Base-by-base conservation (phyloP, 768 basidiomycete species). In the Auricularia cornea region DNA sequence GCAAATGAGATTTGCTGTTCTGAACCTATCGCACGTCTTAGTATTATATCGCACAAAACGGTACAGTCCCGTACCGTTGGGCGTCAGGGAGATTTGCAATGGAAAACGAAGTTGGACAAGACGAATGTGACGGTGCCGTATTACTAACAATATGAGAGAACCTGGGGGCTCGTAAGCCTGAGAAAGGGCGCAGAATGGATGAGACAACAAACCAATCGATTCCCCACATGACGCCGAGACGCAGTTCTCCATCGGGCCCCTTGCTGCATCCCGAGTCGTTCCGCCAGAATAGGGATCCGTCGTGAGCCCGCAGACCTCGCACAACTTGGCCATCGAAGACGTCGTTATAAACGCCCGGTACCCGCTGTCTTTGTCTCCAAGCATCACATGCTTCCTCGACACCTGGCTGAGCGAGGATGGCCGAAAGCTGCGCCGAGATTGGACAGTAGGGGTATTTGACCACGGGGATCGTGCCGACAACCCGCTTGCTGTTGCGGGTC, bases 91-190 rank as follows among this genome's bases (percentile, higher is more conserved):
- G 66, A 56, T 77, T 76, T 31, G 70, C 66, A 11, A 78, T 65
- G 20, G 66, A 73, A 38, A 73, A 74, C 0, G 74, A 78, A 51
- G 74, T 74, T 0, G 75, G 74, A 40, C 72, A 69, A 8, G 72
- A 77, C 0, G 74, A 68, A 59, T 78, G 74, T 0, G 75, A 77
- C 2, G 75, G 73, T 1, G 73, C 67, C 51, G 76, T 75, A 3
- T 71, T 70, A n/a, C n/a, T n/a, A n/a, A n/a, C n/a, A n/a, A n/a
- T n/a, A n/a, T n/a, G n/a, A n/a, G n/a, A n/a, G n/a, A 61, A 73
- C 74, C 1, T 68, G 69, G 0, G 76, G 64, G 54, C 77, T 75
- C 0, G 74, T 76, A 61, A 77, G 75, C 76, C 76, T 76, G 41
- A 18, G 52, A 23, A 62, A 26, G 61, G 26, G 28, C 26, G 3